Conservation (phyloP, 1,284 basidiomycete genomes). For the Neolentinus lepideus region DNA sequence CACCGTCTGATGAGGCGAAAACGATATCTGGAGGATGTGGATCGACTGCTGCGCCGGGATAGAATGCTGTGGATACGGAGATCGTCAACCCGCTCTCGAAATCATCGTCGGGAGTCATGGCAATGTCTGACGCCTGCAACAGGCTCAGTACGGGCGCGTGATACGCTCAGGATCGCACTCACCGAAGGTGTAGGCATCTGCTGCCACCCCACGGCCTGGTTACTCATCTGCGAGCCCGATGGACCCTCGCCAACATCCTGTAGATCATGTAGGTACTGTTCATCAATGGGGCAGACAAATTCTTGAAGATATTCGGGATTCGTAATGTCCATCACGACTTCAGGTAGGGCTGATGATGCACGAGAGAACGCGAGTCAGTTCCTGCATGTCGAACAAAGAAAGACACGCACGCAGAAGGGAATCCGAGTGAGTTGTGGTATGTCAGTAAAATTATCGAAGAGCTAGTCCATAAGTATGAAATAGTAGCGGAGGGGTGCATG, state of each 20-base stretch:
- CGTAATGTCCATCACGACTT: too few relatives aligned
- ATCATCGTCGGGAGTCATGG: neutral
- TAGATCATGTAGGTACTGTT: neutral
- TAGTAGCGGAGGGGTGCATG: neutral
- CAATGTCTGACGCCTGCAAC: neutral
- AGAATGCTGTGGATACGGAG: constrained; percentile 1
- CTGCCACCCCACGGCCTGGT: neutral
- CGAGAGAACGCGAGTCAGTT: too few relatives aligned
- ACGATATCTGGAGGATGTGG: constrained; percentile 7
- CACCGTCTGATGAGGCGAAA: constrained; percentile 9
- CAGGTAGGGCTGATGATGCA: too few relatives aligned
- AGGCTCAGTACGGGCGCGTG: neutral
- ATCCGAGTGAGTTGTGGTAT: too few relatives aligned
- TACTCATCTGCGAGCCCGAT: neutral
- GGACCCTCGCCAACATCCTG: neutral
- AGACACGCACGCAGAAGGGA: too few relatives aligned
- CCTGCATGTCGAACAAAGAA: too few relatives aligned
- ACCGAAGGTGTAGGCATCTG: neutral
- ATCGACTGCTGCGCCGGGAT: neutral
- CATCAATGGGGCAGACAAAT: neutral
- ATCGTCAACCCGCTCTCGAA: neutral
- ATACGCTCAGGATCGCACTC: neutral
- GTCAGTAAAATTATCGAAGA: too few relatives aligned
- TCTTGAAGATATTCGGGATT: neutral
- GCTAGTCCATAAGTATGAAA: neutral